phyloP scores from a whole-genome alignment of 1,284 basidiomycete species.

The Garcileccinum viscosum region DNA sequence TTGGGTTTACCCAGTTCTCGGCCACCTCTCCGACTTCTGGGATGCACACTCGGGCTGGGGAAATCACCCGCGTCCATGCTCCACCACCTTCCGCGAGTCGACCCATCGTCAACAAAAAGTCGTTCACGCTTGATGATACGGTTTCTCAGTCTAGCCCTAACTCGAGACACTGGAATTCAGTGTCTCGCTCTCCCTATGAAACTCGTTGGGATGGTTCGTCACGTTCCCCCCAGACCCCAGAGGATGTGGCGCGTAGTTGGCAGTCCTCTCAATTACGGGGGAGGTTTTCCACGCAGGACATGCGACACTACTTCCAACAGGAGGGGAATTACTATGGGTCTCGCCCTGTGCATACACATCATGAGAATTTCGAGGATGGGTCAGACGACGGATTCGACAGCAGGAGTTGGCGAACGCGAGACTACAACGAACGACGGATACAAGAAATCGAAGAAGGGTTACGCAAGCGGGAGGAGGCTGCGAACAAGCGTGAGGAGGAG shows the following conservation, averaged over 20 bases:
- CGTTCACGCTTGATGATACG: slow-evolving; percentile 34
- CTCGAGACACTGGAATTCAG: slow-evolving; percentile 27
- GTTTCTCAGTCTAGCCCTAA: slow-evolving; percentile 31
- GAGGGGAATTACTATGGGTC: slow-evolving; percentile 20
- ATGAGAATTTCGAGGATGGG: slow-evolving; percentile 42
- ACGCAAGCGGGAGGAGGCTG: slow-evolving; percentile 40
- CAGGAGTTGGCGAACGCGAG: slow-evolving; percentile 38
- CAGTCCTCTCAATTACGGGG: slow-evolving; percentile 34
- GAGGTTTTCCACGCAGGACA: slow-evolving; percentile 38
- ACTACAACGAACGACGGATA: slow-evolving; percentile 40
- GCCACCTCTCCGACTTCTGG: slow-evolving; percentile 21
- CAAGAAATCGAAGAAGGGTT: slow-evolving; percentile 38
- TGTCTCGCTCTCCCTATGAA: slow-evolving; percentile 35
- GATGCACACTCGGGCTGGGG: slow-evolving; percentile 17
- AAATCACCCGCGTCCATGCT: slow-evolving; percentile 27
- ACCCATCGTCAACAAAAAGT: slow-evolving; percentile 37
- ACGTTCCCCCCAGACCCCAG: slow-evolving; percentile 38
- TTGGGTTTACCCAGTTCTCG: slow-evolving; percentile 12
- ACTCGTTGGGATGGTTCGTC: slow-evolving; percentile 34
- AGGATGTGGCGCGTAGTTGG: slow-evolving; percentile 38
- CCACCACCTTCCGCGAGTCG: slow-evolving; percentile 39
- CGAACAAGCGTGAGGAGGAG: slow-evolving; percentile 35
- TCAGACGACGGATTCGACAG: slow-evolving; percentile 40
- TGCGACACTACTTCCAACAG: slow-evolving; percentile 32
- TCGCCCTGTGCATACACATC: slow-evolving; percentile 33